phyloP scores from a whole-genome alignment of 148 eudicot species.

The Diospyros kaki region DNA sequence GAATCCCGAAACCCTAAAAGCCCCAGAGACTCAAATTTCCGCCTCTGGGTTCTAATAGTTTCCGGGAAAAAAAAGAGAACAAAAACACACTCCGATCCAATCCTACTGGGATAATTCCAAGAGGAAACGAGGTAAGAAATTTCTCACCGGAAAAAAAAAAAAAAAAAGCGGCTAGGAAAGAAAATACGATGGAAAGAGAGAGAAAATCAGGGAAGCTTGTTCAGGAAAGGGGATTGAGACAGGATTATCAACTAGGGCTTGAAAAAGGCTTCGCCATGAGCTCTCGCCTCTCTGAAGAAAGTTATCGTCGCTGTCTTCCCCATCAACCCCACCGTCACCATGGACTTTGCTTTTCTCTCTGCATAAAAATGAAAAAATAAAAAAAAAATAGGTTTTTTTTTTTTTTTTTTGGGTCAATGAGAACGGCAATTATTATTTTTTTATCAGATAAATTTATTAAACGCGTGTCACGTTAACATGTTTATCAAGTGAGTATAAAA shows the following conservation, averaged over 20 bases:
- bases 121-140: background rate
- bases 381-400: too few relatives aligned
- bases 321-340: background rate
- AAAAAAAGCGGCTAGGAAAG: too few relatives aligned
- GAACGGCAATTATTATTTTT: too few relatives aligned
- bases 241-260: slow-evolving; percentile 15
- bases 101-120: slow-evolving; percentile 7
- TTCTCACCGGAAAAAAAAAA: background rate
- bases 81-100: slow-evolving; percentile 15
- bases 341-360: background rate
- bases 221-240: background rate
- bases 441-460: too few relatives aligned
- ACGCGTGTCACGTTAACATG: too few relatives aligned
- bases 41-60: slow-evolving; percentile 3
- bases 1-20: background rate
- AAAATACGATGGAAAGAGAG: background rate
- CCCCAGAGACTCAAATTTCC: background rate
- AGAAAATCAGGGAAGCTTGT: background rate
- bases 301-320: background rate
- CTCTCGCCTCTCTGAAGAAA: background rate
- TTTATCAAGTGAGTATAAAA: too few relatives aligned
- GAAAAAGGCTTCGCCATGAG: background rate
- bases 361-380: too few relatives aligned
- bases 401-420: too few relatives aligned
- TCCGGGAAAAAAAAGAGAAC: background rate